A percentile compares a stretch with the other conserved stretches of the same genome.
Conservation (phyloP, 2,329 filamentous ascomycete species). For the Alternaria arborescens region DNA sequence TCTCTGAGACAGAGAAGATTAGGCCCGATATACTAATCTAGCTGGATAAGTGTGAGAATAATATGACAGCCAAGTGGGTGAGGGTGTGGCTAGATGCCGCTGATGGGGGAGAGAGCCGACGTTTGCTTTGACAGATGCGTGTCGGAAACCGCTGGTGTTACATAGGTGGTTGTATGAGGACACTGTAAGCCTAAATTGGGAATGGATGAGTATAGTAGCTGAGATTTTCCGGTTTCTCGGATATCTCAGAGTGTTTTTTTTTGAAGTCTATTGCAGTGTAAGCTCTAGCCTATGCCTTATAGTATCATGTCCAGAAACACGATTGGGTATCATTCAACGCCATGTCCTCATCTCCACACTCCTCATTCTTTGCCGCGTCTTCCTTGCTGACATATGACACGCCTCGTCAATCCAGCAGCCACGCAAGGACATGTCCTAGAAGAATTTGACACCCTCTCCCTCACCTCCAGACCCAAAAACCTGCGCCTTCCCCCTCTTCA, state of each 20-base stretch:
- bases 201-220: background rate
- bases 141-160: too few relatives aligned
- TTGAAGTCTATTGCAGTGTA: background rate
- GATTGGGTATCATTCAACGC: constrained; percentile 2
- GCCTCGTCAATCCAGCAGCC: background rate
- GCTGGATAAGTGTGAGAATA: too few relatives aligned
- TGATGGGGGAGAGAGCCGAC: too few relatives aligned
- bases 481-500: constrained; percentile 91
- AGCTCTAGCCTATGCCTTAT: background rate
- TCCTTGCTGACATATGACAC: background rate
- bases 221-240: too few relatives aligned
- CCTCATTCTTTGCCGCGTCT: background rate
- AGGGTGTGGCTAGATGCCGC: too few relatives aligned
- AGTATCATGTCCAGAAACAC: background rate
- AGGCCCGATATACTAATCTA: too few relatives aligned
- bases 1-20: too few relatives aligned
- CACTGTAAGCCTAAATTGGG: too few relatives aligned
- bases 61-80: too few relatives aligned
- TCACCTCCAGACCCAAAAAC: constrained; percentile 80
- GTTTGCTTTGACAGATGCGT: too few relatives aligned
- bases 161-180: too few relatives aligned
- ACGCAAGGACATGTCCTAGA: constrained; percentile 50
- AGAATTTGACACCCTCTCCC: constrained; percentile 94
- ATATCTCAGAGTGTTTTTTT: background rate
- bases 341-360: background rate